These are phyloP conservation scores for Candida glucosophila DNA, from an alignment of 1,139 yeast species.

Conservation along the genomic window DNA sequence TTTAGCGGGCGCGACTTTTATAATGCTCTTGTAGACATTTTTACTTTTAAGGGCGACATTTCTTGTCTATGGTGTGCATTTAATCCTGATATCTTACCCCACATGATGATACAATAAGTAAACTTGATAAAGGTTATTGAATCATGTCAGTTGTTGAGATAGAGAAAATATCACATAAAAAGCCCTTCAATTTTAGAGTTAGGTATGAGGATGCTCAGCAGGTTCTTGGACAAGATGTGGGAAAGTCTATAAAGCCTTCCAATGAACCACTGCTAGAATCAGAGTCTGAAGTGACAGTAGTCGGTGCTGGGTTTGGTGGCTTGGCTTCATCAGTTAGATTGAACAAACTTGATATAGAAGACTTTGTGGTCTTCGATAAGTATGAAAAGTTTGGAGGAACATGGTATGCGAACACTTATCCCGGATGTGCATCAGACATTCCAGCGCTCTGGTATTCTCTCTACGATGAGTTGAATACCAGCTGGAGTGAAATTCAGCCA, in stretches of 20 bases:
- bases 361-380: slow-evolving; percentile 34
- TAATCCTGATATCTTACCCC: too few species aligned
- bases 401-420: slow-evolving; percentile 47
- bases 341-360: slow-evolving; percentile 23
- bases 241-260: slow-evolving; percentile 10
- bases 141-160: slow-evolving; percentile 8
- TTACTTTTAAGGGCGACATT: too few species aligned
- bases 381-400: slow-evolving; percentile 44
- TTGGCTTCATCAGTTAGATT: slow-evolving; percentile 24
- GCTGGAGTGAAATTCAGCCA: slow-evolving; percentile 40
- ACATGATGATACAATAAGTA: too few species aligned
- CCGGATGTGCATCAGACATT: slow-evolving; percentile 46
- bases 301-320: slow-evolving; percentile 46
- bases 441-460: slow-evolving; percentile 44
- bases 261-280: slow-evolving; percentile 15
- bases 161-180: slow-evolving; percentile 21
- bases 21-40: too few species aligned
- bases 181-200: slow-evolving; percentile 26
- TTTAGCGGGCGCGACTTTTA: too few species aligned
- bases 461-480: slow-evolving; percentile 29
- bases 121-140: too few species aligned
- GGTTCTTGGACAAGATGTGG: slow-evolving; percentile 17
- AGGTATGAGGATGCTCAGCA: slow-evolving; percentile 18
- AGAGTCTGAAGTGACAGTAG: slow-evolving; percentile 24
- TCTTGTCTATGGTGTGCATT: too few species aligned